Conservation (phyloP, 352 stramenopile species). For the Globisporangium canariense region DNA sequence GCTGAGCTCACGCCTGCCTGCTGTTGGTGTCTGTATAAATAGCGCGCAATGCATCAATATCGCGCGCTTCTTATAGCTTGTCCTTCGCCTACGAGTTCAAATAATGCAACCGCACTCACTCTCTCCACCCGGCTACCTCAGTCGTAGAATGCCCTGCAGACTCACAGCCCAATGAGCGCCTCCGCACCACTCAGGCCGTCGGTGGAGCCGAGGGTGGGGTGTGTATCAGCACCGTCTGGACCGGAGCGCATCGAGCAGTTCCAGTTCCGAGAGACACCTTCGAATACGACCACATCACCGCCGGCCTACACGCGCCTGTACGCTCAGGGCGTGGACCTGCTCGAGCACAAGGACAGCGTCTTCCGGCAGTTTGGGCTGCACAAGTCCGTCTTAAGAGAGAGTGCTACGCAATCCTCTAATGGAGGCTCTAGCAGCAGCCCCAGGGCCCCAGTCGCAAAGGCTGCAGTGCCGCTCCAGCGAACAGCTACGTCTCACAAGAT, state of each 20-base stretch:
- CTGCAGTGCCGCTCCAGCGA: not conserved
- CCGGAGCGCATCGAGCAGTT: slow-evolving; percentile 10
- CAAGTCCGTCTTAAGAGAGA: slow-evolving; percentile 11
- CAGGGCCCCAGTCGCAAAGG: not conserved
- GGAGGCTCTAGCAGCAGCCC: not conserved
- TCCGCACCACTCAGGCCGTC: not conserved
- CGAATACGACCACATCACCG: not conserved
- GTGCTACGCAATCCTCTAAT: not conserved
- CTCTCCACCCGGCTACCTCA: not conserved
- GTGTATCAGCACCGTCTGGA: not conserved
- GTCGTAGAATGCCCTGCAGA: not conserved
- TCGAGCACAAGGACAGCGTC: slow-evolving; percentile 55
- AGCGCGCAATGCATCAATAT: not conserved
- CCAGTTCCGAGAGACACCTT: not conserved
- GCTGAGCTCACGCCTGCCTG: too few species aligned
- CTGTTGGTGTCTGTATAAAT: not conserved
- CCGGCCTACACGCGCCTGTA: slow-evolving; percentile 54
- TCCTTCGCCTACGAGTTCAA: not conserved
- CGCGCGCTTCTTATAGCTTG: not conserved
- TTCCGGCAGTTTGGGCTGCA: slow-evolving; percentile 55
- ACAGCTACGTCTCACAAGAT: slow-evolving; percentile 9
- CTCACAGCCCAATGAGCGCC: not conserved
- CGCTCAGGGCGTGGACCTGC: slow-evolving; percentile 45
- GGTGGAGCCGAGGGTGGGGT: too few species aligned
- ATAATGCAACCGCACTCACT: not conserved